phyloP scores from a whole-genome alignment of 1,284 basidiomycete genomes.

The Cryptococcus neoformans region DNA sequence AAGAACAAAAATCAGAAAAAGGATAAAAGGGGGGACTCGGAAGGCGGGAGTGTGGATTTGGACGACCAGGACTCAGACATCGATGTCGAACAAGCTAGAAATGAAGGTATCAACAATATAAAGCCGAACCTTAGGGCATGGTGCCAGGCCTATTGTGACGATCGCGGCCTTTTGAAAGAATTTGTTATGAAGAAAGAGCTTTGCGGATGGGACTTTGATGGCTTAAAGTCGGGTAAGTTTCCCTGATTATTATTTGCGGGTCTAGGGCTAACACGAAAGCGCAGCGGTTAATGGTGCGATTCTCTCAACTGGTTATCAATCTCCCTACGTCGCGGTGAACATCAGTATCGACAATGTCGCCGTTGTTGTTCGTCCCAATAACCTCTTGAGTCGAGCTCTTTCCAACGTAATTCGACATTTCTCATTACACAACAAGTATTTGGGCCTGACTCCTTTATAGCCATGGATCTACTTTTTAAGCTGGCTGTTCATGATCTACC shows the following conservation, averaged over 20 bases:
- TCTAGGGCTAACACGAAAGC: not conserved
- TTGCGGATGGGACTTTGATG: conserved; percentile 66
- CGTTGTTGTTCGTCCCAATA: conserved; percentile 62
- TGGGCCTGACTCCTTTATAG: conserved; percentile 10
- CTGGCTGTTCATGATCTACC: conserved; percentile 63
- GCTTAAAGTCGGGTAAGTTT: conserved; percentile 49
- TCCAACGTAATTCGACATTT: conserved; percentile 50
- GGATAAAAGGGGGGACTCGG: not conserved
- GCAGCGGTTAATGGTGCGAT: conserved; percentile 58
- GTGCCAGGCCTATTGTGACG: conserved; percentile 67
- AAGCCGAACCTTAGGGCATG: conserved; percentile 56
- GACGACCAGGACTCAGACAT: not conserved
- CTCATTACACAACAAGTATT: not conserved
- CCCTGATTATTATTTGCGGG: not conserved
- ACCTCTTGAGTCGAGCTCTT: conserved; percentile 59
- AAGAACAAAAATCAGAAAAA: not conserved
- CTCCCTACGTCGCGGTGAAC: conserved; percentile 53
- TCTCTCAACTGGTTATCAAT: conserved; percentile 56
- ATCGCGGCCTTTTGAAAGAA: conserved; percentile 61
- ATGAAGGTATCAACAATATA: conserved; percentile 5
- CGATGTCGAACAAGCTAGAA: conserved; percentile 2
- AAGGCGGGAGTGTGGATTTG: not conserved
- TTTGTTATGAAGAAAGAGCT: conserved; percentile 63
- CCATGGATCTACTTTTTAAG: conserved; percentile 63
- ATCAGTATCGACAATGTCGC: conserved; percentile 53